Percentiles rank a stretch among this genome's conserved stretches.
Conservation (phyloP, 805 yeast genomes). For the Maudiozyma turicensis region DNA sequence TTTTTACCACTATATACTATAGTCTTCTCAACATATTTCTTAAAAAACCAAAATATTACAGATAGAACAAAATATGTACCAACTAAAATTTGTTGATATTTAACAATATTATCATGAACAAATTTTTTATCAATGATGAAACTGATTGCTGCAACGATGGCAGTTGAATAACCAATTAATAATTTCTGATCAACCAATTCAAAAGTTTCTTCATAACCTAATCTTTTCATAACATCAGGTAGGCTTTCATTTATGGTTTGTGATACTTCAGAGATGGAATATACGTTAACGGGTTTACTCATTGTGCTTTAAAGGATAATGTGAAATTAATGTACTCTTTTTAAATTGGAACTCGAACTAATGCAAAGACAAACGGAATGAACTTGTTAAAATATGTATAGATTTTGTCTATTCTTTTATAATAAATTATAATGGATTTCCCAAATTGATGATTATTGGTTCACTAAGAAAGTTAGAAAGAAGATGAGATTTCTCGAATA, state of each 20-base stretch:
- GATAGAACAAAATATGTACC: slow-evolving; percentile 34
- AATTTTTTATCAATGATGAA: slow-evolving; percentile 43
- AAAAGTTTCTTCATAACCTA: slow-evolving; percentile 18
- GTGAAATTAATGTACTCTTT: neutral
- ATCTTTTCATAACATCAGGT: slow-evolving; percentile 17
- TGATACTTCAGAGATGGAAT: slow-evolving; percentile 24
- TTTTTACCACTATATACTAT: slow-evolving; percentile 37
- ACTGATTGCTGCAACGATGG: slow-evolving; percentile 39
- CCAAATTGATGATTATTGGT: too few species aligned
- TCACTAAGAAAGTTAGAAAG: too few species aligned
- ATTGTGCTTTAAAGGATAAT: slow-evolving; percentile 4
- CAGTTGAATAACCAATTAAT: slow-evolving; percentile 42
- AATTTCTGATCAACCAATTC: slow-evolving; percentile 36
- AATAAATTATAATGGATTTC: too few species aligned
- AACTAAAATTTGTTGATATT: slow-evolving; percentile 34
- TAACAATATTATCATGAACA: slow-evolving; percentile 34
- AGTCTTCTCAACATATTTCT: slow-evolving; percentile 32
- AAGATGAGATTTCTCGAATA: too few species aligned
- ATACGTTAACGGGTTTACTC: slow-evolving; percentile 27
- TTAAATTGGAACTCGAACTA: neutral
- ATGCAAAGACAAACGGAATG: too few species aligned
- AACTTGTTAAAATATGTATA: too few species aligned
- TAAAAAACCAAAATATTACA: slow-evolving; percentile 31
- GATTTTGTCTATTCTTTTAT: too few species aligned
- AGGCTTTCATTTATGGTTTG: slow-evolving; percentile 25